Evolutionary conservation across 768 basidiomycete species (phyloP).

Genomic region (Boletus fagicola): DNA sequence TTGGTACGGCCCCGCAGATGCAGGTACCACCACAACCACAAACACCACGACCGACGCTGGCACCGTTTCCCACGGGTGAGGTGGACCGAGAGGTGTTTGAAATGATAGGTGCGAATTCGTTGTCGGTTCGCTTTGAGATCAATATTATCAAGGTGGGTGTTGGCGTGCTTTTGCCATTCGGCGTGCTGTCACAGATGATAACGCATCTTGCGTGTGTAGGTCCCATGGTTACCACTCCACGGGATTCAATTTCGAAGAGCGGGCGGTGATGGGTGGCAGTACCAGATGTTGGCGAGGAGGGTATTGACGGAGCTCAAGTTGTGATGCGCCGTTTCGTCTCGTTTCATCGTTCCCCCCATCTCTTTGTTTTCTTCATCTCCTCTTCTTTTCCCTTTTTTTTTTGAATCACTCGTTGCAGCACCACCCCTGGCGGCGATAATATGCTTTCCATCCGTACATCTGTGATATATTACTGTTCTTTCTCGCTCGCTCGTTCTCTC

Average conservation of each 20-base stretch:
- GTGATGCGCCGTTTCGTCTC: constrained; percentile 36
- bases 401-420: constrained; percentile 7
- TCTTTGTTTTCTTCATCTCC: not conserved
- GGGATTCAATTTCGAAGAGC: constrained; percentile 93
- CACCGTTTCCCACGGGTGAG: constrained; percentile 63
- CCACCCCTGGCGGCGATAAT: constrained; percentile 21
- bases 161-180: not conserved
- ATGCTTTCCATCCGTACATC: constrained; percentile 19
- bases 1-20: constrained; percentile 34
- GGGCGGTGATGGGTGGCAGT: constrained; percentile 94
- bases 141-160: constrained; percentile 89
- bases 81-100: constrained; percentile 71
- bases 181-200: not conserved
- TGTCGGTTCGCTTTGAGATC: constrained; percentile 95
- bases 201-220: constrained; percentile 43
- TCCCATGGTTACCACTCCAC: constrained; percentile 89
- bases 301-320: constrained; percentile 87
- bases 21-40: constrained; percentile 18
- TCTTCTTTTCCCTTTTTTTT: not conserved
- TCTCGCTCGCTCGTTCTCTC: constrained; percentile 1
- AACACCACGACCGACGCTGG: constrained; percentile 40
- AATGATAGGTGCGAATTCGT: constrained; percentile 65
- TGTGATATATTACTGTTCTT: constrained; percentile 21
- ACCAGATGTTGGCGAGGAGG: constrained; percentile 90
- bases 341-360: not conserved